A percentile compares a stretch with the other conserved stretches of the same genome.
Conservation (phyloP, 1,284 basidiomycete species). For the Marasmius fiardii region DNA sequence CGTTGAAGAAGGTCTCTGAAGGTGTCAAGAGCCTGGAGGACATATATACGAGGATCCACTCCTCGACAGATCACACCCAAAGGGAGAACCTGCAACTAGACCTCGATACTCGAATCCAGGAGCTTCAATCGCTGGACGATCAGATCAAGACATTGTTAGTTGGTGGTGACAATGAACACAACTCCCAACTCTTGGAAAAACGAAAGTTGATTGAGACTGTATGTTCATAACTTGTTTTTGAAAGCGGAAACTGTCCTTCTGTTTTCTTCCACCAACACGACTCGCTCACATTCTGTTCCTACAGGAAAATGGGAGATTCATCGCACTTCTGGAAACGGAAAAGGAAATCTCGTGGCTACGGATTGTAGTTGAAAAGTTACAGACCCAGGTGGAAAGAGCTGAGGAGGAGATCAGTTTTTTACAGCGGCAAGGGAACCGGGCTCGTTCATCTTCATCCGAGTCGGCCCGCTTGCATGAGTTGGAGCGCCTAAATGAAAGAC, state of each 20-base stretch:
- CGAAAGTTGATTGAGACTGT: slow-evolving; percentile 97
- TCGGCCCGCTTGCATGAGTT: slow-evolving; percentile 77
- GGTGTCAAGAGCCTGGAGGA: slow-evolving; percentile 94
- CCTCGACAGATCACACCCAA: slow-evolving; percentile 90
- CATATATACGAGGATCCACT: slow-evolving; percentile 96
- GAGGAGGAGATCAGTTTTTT: slow-evolving; percentile 96
- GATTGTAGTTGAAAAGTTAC: slow-evolving; percentile 86
- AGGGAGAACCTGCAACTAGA: slow-evolving; percentile 96
- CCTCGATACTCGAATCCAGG: slow-evolving; percentile 98
- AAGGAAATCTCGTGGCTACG: slow-evolving; percentile 89
- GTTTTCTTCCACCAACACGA: slow-evolving; percentile 63
- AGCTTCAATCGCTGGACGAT: slow-evolving; percentile 94
- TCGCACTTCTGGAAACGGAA: slow-evolving; percentile 97
- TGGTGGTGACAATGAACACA: slow-evolving; percentile 99
- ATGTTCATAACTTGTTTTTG: slow-evolving; percentile 33
- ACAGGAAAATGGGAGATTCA: slow-evolving; percentile 99
- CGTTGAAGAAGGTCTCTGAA: slow-evolving; percentile 90
- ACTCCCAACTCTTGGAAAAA: slow-evolving; percentile 90
- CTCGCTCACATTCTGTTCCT: slow-evolving; percentile 99
- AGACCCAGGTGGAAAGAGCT: slow-evolving; percentile 89
- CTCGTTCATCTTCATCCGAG: no score
- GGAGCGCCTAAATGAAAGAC: slow-evolving; percentile 88
- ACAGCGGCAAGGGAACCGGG: slow-evolving; percentile 81
- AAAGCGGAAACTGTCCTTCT: slow-evolving; percentile 13
- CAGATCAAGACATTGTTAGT: slow-evolving; percentile 99